A percentile compares a stretch with the other conserved stretches of the same genome.
phyloP scores from a whole-genome alignment of 1,284 basidiomycete species.

The Boletellus dicymbophilus region DNA sequence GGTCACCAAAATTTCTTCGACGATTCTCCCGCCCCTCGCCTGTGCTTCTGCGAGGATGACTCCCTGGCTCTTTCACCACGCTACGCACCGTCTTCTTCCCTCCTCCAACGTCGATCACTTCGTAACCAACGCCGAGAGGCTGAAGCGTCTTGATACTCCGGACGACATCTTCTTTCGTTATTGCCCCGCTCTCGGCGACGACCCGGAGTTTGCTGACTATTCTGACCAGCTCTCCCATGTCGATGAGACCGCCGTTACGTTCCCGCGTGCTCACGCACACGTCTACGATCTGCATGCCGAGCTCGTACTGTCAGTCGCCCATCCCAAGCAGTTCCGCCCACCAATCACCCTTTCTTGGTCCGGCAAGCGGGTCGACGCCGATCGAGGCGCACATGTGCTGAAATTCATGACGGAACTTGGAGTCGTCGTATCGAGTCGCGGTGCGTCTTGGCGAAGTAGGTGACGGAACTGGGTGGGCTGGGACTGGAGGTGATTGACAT shows the following conservation, averaged over 20 bases:
- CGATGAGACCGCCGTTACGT: constrained; percentile 90
- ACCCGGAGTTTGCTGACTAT: constrained; percentile 79
- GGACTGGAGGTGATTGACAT: constrained; percentile 77
- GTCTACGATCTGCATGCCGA: constrained; percentile 97
- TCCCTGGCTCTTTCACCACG: constrained; percentile 76
- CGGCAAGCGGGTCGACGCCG: constrained; percentile 93
- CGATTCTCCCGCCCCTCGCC: constrained; percentile 64
- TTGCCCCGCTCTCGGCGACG: constrained; percentile 53
- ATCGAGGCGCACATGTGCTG: constrained; percentile 96
- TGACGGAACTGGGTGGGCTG: constrained; percentile 90
- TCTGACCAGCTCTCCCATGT: constrained; percentile 82
- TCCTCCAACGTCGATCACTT: constrained; percentile 70
- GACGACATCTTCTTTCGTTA: constrained; percentile 85
- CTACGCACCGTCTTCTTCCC: constrained; percentile 72
- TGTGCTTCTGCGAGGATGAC: constrained; percentile 76
- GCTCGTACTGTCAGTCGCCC: constrained; percentile 95
- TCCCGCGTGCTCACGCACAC: constrained; percentile 90
- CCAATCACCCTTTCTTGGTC: constrained; percentile 85
- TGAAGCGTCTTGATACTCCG: constrained; percentile 86
- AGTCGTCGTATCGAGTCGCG: constrained; percentile 85
- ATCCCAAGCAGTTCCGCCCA: constrained; percentile 87
- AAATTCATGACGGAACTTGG: constrained; percentile 90
- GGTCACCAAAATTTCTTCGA: constrained; percentile 56
- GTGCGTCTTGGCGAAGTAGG: constrained; percentile 82
- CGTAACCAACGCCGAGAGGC: constrained; percentile 89